These are phyloP conservation scores for Phlegmacium glaucopus DNA, from an alignment of 768 basidiomycete species.

Conservation along the genomic window DNA sequence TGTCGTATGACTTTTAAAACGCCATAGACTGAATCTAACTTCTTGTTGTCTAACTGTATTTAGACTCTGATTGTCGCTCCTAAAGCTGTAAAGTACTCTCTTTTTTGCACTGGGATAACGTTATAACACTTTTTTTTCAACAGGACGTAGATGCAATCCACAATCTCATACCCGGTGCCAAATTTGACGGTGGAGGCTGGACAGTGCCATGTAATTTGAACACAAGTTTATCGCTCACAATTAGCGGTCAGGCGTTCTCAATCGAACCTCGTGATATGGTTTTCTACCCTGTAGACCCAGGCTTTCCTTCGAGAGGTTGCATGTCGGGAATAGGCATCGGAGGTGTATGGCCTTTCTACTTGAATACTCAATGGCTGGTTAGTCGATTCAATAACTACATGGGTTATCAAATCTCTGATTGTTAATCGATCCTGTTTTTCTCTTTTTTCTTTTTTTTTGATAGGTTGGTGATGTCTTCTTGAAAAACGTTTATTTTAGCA, in stretches of 20 bases:
- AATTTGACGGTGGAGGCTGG: slow-evolving; percentile 46
- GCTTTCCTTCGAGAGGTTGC: slow-evolving; percentile 51
- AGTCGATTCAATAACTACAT: too few relatives aligned
- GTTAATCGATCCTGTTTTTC: too few relatives aligned
- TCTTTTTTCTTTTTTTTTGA: too few relatives aligned
- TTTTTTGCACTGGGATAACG: too few relatives aligned
- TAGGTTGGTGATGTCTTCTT: slow-evolving; percentile 41
- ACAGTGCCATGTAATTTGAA: slow-evolving; percentile 64
- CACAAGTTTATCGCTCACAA: slow-evolving; percentile 49
- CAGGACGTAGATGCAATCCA: slow-evolving; percentile 57
- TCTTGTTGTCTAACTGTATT: too few relatives aligned
- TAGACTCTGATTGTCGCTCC: slow-evolving; percentile 15
- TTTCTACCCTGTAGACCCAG: slow-evolving; percentile 46
- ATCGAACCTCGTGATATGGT: slow-evolving; percentile 58
- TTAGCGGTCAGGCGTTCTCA: slow-evolving; percentile 56
- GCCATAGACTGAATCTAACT: not conserved
- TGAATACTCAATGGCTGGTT: slow-evolving; percentile 58
- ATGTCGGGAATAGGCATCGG: slow-evolving; percentile 58
- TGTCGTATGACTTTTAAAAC: not conserved
- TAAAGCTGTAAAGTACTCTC: slow-evolving; percentile 9
- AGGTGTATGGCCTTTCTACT: slow-evolving; percentile 34
- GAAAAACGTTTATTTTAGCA: slow-evolving; percentile 39
- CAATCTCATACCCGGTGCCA: slow-evolving; percentile 51
- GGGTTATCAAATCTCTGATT: too few relatives aligned
- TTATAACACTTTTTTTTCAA: slow-evolving; percentile 3